phyloP scores from a whole-genome alignment of 1,284 basidiomycete genomes.

The Afroboletus lepidellus region DNA sequence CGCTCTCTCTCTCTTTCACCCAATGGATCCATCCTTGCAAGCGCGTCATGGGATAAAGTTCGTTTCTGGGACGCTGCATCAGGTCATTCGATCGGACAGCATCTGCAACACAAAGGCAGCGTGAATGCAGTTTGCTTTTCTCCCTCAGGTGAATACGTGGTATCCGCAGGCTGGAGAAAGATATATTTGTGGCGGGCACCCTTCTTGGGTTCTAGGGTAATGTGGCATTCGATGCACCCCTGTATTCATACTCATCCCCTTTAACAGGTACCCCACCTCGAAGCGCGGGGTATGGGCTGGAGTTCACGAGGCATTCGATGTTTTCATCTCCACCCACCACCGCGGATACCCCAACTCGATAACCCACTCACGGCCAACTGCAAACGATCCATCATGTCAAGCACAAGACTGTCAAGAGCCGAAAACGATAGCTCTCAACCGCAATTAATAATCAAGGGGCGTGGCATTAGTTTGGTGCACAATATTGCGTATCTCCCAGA shows the following conservation, averaged over 20 bases:
- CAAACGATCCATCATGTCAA: background rate
- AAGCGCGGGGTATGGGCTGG: too few species aligned
- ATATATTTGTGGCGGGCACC: slow-evolving; percentile 2
- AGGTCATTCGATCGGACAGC: background rate
- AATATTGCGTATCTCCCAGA: background rate
- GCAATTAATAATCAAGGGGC: background rate
- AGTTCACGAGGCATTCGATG: too few species aligned
- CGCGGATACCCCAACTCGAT: too few species aligned
- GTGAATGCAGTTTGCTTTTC: background rate
- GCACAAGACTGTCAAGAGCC: background rate
- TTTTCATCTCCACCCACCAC: too few species aligned
- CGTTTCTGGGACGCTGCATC: slow-evolving; percentile 14
- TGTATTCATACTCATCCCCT: background rate
- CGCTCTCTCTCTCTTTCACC: slow-evolving; percentile 5
- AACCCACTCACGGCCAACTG: background rate
- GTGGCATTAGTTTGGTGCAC: too few species aligned
- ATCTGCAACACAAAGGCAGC: background rate
- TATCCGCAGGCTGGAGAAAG: background rate
- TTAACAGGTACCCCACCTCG: too few species aligned
- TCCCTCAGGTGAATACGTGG: background rate
- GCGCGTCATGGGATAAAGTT: background rate
- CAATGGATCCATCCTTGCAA: background rate
- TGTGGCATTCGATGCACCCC: too few species aligned
- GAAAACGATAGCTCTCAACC: background rate
- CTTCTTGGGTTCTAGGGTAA: background rate